Percentiles rank a stretch among this genome's conserved stretches.
These are phyloP conservation scores for Ilyonectria sp. DNA, from an alignment of 2,329 filamentous ascomycete species.

Conservation along the genomic window DNA sequence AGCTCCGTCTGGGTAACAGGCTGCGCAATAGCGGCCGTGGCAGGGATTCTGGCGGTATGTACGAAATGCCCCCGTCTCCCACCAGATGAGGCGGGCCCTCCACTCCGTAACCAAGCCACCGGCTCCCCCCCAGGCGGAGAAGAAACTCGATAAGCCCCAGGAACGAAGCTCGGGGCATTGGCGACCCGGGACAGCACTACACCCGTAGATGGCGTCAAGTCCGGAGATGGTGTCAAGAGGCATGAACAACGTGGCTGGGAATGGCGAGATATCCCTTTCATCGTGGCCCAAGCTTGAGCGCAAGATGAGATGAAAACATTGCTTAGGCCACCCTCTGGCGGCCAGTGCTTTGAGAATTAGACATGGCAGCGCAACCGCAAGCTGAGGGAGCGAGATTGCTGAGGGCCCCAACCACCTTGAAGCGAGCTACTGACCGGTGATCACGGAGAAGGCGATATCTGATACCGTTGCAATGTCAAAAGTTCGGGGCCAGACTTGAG, in stretches of 20 bases:
- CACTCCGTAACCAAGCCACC: slow-evolving; percentile 9
- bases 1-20: slow-evolving; percentile 41
- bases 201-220: background rate
- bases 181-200: background rate
- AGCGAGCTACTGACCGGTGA: slow-evolving; percentile 8
- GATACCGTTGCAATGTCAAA: slow-evolving; percentile 5
- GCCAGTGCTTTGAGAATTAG: background rate
- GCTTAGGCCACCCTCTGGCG: background rate
- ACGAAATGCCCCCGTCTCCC: slow-evolving; percentile 41
- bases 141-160: slow-evolving; percentile 18
- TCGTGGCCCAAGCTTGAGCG: slow-evolving; percentile 9
- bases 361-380: slow-evolving; percentile 1
- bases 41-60: slow-evolving; percentile 39
- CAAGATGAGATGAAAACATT: slow-evolving; percentile 8
- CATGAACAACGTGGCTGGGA: background rate
- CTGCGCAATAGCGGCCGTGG: slow-evolving; percentile 38
- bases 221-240: background rate
- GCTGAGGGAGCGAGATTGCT: slow-evolving; percentile 16
- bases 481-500: slow-evolving; percentile 11
- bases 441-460: slow-evolving; percentile 8
- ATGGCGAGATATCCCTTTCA: background rate
- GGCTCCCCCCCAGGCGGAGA: background rate
- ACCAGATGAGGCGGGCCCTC: slow-evolving; percentile 11
- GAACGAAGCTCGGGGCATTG: background rate
- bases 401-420: background rate